Evolutionary conservation across 2,329 filamentous ascomycete species (phyloP).

Genomic region (Lachnellula suecica): DNA sequence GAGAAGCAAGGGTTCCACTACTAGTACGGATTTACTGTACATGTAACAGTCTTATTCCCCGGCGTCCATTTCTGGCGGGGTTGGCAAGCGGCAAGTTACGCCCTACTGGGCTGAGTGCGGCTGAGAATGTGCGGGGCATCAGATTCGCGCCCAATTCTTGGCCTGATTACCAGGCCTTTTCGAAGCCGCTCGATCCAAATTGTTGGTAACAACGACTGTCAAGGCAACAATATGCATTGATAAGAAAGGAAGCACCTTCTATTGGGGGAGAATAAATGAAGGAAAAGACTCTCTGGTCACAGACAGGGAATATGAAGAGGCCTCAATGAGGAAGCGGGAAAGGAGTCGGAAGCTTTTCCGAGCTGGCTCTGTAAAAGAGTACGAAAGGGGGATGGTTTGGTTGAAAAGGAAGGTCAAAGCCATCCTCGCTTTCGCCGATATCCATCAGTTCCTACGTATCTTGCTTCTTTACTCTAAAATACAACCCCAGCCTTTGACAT

Average conservation of each 20-base stretch:
- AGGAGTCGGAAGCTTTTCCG: too few species aligned
- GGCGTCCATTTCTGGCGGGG: background rate
- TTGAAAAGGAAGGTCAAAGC: too few species aligned
- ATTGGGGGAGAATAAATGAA: constrained; percentile 7
- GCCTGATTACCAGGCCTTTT: background rate
- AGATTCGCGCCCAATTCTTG: background rate
- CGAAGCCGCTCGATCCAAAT: constrained; percentile 2
- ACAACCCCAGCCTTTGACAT: too few species aligned
- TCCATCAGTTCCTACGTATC: too few species aligned
- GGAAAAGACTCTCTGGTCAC: constrained; percentile 5
- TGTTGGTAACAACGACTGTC: constrained; percentile 5
- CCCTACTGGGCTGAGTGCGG: constrained; percentile 3
- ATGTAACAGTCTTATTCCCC: constrained; percentile 2
- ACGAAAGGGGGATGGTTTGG: too few species aligned
- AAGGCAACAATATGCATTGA: constrained; percentile 12
- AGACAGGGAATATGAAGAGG: too few species aligned
- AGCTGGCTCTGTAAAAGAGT: too few species aligned
- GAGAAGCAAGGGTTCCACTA: constrained; percentile 5
- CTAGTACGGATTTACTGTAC: too few species aligned
- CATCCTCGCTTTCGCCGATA: too few species aligned
- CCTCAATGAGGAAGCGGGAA: too few species aligned
- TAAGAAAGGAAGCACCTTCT: constrained; percentile 6
- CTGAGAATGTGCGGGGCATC: constrained; percentile 6
- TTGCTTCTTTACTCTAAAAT: too few species aligned
- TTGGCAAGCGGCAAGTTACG: background rate